phyloP scores from a whole-genome alignment of 768 basidiomycete species.

The Lactarius trivialis region DNA sequence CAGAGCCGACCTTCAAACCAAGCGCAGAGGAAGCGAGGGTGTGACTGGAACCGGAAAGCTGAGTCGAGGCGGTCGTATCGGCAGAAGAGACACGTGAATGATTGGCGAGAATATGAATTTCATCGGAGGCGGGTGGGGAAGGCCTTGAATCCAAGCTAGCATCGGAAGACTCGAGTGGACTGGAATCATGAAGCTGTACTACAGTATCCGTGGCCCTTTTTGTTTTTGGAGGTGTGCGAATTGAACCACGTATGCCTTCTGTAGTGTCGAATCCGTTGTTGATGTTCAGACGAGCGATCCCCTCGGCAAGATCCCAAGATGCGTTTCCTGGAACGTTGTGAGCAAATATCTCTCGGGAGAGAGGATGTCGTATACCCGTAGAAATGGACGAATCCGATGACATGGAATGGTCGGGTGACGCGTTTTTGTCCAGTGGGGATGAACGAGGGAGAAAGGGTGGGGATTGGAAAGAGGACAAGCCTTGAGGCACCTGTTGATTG shows the following conservation, averaged over 20 bases:
- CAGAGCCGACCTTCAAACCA: slow-evolving; percentile 49
- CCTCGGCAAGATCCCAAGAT: slow-evolving; percentile 64
- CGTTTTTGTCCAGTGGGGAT: slow-evolving; percentile 20
- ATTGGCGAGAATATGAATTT: slow-evolving; percentile 50
- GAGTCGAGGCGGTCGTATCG: slow-evolving; percentile 62
- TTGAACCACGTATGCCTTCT: slow-evolving; percentile 35
- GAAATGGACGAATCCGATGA: slow-evolving; percentile 26
- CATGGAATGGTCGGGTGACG: slow-evolving; percentile 31
- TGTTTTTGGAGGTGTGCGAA: slow-evolving; percentile 64
- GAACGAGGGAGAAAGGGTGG: slow-evolving; percentile 20
- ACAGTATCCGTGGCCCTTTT: slow-evolving; percentile 47
- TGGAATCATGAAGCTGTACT: slow-evolving; percentile 54
- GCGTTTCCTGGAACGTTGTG: slow-evolving; percentile 44
- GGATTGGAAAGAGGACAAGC: slow-evolving; percentile 21
- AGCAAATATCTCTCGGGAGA: slow-evolving; percentile 55
- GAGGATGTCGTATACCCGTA: slow-evolving; percentile 51
- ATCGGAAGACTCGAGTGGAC: slow-evolving; percentile 67
- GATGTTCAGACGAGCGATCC: slow-evolving; percentile 67
- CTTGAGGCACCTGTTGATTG: slow-evolving; percentile 21
- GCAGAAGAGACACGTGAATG: slow-evolving; percentile 83
- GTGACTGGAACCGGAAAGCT: slow-evolving; percentile 47
- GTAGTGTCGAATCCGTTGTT: slow-evolving; percentile 45
- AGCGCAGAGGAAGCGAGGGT: slow-evolving; percentile 46
- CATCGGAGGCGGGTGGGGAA: slow-evolving; percentile 63
- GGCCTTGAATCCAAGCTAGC: slow-evolving; percentile 55